Conservation (phyloP, 345 rosid species). For the Fremontodendron californicum region DNA sequence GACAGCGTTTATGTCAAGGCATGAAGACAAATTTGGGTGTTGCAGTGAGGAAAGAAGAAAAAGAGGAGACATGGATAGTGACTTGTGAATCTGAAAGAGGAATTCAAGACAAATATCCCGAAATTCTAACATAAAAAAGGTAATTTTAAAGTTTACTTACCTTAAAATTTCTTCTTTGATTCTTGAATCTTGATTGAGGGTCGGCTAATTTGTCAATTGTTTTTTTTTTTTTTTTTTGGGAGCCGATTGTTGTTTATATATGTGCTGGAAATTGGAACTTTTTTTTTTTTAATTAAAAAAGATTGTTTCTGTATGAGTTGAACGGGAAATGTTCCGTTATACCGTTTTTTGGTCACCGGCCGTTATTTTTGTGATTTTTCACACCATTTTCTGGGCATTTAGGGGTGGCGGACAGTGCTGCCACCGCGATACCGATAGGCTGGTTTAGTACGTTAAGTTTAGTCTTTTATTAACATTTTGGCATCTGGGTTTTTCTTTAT, state of each 20-base stretch:
- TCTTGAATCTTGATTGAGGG: not conserved
- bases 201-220: not conserved
- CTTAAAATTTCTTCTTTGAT: no score
- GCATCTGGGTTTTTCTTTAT: conserved; percentile 36
- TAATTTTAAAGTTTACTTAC: no score
- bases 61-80: not conserved
- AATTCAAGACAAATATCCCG: not conserved
- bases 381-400: conserved; percentile 18
- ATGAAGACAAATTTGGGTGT: not conserved
- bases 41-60: not conserved
- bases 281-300: not conserved
- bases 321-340: not conserved
- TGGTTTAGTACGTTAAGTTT: conserved; percentile 35
- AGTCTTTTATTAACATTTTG: conserved; percentile 21
- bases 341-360: not conserved
- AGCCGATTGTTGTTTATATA: not conserved
- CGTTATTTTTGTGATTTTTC: no score
- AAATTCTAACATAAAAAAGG: not conserved
- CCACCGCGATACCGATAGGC: no score
- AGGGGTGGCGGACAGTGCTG: conserved; percentile 44
- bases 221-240: not conserved
- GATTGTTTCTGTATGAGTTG: not conserved
- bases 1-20: not conserved
- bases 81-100: not conserved
- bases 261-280: not conserved